Evolutionary conservation across 2,329 filamentous ascomycete genomes (phyloP), one percentile per base, ranked within the genome.

Genomic region (Zopfia rhizophila): DNA sequence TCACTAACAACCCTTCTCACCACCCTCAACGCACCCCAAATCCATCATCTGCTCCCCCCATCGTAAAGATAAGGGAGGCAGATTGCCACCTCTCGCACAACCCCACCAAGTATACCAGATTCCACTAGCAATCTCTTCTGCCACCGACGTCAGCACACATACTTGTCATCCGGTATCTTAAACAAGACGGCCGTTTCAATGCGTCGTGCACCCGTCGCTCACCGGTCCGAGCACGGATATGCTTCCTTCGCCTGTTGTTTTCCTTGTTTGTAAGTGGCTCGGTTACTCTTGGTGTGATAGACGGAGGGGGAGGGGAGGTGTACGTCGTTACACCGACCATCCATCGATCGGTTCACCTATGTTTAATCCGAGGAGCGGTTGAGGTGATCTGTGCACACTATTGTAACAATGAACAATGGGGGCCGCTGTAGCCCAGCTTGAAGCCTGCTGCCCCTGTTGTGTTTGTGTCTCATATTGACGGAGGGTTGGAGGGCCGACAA

Each of bases 251-350:
- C 8, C 24, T 27, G n/a, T n/a, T n/a, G 24, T 8, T n/a, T n/a
- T 27, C 24, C n/a, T n/a, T 27, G 24, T 27, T 27, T 27, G 50
- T 32, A 41, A 45, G 37, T 55, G 45, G 51, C 44, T 55, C 55
- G 51, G 53, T 44, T 48, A 47, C n/a, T n/a, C n/a, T n/a, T n/a
- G n/a, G n/a, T n/a, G n/a, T n/a, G n/a, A n/a, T n/a, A n/a, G n/a
- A n/a, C 50, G 47, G 51, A 46, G 48, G 36, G 28, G 43, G 47
- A 31, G 41, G 27, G 13, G 24, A 22, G 22, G 25, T 38, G 58
- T 61, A 51, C 35, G 53, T 62, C 54, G 57, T 61, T 57, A 42
- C 58, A 62, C 53, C 43, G 31, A 44, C 25, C 38, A 38, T 55
- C 46, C 42, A 37, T 44, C 48, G 58, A 59, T 61, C 56, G 48